These are phyloP conservation scores for Trapa incisa DNA, from an alignment of 345 rosid genomes.

Conservation along the genomic window DNA sequence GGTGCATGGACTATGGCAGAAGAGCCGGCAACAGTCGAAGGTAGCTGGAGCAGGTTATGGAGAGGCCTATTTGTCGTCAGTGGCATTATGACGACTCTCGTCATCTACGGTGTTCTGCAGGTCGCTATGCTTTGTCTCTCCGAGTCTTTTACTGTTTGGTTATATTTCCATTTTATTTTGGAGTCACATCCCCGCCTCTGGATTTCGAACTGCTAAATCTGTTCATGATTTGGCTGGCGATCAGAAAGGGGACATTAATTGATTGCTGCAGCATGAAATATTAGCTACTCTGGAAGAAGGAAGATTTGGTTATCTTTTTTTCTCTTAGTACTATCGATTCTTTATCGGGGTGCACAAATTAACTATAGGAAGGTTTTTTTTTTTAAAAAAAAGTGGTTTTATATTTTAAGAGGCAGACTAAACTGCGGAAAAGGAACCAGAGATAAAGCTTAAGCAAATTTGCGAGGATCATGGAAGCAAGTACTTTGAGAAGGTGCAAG, in stretches of 20 bases:
- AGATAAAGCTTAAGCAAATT: neutral
- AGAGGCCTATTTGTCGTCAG: conserved; percentile 63
- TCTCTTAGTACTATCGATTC: neutral
- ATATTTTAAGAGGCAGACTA: neutral
- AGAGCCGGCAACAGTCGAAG: conserved; percentile 20
- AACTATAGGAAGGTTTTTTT: neutral
- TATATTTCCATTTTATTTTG: neutral
- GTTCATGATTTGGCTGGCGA: neutral
- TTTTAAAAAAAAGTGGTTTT: neutral
- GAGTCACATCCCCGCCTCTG: neutral
- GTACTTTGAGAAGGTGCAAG: neutral
- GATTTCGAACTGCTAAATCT: neutral
- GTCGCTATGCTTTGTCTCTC: conserved; percentile 13
- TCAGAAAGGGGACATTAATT: neutral
- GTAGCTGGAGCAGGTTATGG: conserved; percentile 49
- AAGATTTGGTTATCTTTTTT: no score
- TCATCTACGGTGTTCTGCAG: conserved; percentile 85
- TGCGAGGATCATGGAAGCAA: neutral
- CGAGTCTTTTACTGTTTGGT: neutral
- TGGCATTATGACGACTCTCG: conserved; percentile 91
- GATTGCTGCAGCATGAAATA: neutral
- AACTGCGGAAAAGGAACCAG: neutral
- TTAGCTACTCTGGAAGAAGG: neutral
- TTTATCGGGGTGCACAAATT: neutral
- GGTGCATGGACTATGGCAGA: conserved; percentile 61